Percentiles rank a stretch among this genome's conserved stretches.
These are phyloP conservation scores for Auricularia sp. DNA, from an alignment of 768 basidiomycete species.

Conservation along the genomic window DNA sequence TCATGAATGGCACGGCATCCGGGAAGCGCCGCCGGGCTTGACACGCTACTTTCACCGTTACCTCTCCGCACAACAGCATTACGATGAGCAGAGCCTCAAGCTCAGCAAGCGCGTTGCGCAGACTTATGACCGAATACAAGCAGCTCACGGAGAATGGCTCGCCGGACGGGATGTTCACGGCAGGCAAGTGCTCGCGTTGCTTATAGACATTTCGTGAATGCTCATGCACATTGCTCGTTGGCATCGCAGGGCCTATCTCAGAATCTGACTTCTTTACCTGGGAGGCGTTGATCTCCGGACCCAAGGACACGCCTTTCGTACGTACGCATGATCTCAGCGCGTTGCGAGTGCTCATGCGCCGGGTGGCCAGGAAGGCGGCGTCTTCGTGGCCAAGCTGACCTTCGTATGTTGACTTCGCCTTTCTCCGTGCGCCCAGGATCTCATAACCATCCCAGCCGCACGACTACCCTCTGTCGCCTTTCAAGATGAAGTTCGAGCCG, in stretches of 20 bases:
- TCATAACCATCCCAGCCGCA: slow-evolving; percentile 42
- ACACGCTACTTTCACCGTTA: too few species aligned
- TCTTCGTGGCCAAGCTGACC: slow-evolving; percentile 84
- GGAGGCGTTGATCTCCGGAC: slow-evolving; percentile 91
- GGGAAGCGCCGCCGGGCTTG: too few species aligned
- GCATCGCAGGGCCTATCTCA: slow-evolving; percentile 61
- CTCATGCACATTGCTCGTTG: not conserved
- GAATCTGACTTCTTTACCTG: slow-evolving; percentile 93
- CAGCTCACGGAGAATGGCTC: slow-evolving; percentile 76
- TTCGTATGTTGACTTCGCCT: slow-evolving; percentile 47
- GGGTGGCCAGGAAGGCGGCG: slow-evolving; percentile 71
- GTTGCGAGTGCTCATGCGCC: not conserved
- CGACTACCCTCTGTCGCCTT: slow-evolving; percentile 95
- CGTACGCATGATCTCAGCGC: slow-evolving; percentile 16
- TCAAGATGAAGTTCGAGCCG: slow-evolving; percentile 99
- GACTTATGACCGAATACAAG: slow-evolving; percentile 90
- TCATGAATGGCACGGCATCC: too few species aligned
- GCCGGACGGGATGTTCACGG: slow-evolving; percentile 94
- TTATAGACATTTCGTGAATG: not conserved
- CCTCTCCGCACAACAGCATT: too few species aligned
- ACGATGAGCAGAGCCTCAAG: slow-evolving; percentile 7
- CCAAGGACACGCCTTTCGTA: slow-evolving; percentile 91
- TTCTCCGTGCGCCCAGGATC: slow-evolving; percentile 4
- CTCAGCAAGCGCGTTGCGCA: slow-evolving; percentile 64
- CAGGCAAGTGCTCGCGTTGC: slow-evolving; percentile 39